Conservation (phyloP, 768 basidiomycete genomes). For the Trametopsis cervina region DNA sequence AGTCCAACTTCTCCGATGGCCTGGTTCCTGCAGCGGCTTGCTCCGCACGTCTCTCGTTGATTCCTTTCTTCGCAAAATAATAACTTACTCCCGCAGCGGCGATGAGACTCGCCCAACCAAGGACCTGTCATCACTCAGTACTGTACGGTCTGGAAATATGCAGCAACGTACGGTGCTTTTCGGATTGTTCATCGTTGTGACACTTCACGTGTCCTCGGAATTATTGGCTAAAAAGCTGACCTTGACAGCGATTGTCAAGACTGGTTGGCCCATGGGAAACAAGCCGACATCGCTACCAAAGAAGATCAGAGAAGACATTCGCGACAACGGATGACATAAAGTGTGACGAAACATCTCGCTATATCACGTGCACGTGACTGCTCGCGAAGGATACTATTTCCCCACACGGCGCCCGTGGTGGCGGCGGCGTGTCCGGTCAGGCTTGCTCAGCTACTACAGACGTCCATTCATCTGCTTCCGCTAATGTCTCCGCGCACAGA, state of each 20-base stretch:
- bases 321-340: too few species aligned
- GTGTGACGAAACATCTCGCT: too few species aligned
- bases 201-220: not conserved
- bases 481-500: too few species aligned
- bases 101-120: conserved; percentile 30
- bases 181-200: conserved; percentile 10
- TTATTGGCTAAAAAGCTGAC: too few species aligned
- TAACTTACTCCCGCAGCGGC: conserved; percentile 31
- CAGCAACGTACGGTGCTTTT: conserved; percentile 6
- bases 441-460: too few species aligned
- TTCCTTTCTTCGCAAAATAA: conserved; percentile 29
- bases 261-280: not conserved
- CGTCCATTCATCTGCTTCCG: too few species aligned
- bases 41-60: conserved; percentile 28
- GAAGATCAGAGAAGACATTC: too few species aligned
- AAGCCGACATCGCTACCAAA: too few species aligned
- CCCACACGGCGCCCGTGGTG: too few species aligned
- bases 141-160: not conserved
- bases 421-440: too few species aligned
- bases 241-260: not conserved
- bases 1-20: conserved; percentile 28
- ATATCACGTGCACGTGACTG: too few species aligned
- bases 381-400: too few species aligned
- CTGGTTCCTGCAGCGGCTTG: conserved; percentile 26
- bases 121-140: conserved; percentile 14